Evolutionary conservation across 176 grass and related monocot genomes (phyloP).

Genomic region (Musa troglodytarum): DNA sequence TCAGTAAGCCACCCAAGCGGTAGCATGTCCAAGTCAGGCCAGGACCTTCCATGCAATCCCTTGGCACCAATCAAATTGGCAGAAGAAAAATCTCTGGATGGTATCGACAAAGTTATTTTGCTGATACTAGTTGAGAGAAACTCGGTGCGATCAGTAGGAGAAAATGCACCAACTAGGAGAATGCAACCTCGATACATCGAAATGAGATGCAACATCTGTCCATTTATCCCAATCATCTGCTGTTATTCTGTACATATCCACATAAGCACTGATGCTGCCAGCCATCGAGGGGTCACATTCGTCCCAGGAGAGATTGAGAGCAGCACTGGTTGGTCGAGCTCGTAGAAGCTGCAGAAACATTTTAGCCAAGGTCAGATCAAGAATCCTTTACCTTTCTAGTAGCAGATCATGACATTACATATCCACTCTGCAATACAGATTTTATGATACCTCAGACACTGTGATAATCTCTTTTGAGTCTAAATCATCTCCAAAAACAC

Average conservation of each 20-base stretch:
- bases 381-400: background rate
- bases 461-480: slow-evolving; percentile 65
- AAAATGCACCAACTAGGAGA: background rate
- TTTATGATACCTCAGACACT: slow-evolving; percentile 52
- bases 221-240: slow-evolving; percentile 89
- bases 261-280: slow-evolving; percentile 42
- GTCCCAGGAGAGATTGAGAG: slow-evolving; percentile 77
- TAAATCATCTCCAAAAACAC: slow-evolving; percentile 78
- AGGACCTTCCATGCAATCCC: slow-evolving; percentile 70
- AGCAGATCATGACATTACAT: slow-evolving; percentile 8
- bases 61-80: slow-evolving; percentile 59
- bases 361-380: slow-evolving; percentile 14
- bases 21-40: slow-evolving; percentile 96
- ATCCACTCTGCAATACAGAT: background rate
- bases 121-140: background rate
- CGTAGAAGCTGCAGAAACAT: slow-evolving; percentile 41
- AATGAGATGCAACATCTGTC: slow-evolving; percentile 72
- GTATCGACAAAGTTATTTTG: background rate
- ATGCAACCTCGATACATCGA: slow-evolving; percentile 58
- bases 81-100: slow-evolving; percentile 55
- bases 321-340: slow-evolving; percentile 58
- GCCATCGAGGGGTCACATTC: slow-evolving; percentile 54
- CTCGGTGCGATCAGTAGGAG: too few relatives aligned
- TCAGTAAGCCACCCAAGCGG: slow-evolving; percentile 87
- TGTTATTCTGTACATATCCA: slow-evolving; percentile 89